phyloP scores from a whole-genome alignment of 176 grass and related monocot genomes.

The Dendrocalamus sinicus region DNA sequence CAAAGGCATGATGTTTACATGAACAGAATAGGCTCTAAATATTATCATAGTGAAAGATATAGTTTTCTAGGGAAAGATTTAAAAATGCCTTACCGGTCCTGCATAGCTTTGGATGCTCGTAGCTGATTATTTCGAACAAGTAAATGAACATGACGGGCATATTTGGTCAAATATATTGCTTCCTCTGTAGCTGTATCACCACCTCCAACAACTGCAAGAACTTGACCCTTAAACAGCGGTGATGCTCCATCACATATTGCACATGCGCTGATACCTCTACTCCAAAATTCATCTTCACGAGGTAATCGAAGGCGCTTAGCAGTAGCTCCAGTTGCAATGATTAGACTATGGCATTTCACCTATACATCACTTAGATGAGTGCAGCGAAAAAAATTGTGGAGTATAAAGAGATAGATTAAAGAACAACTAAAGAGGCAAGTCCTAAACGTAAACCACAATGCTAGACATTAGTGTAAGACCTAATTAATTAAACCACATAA shows the following conservation, averaged over 20 bases:
- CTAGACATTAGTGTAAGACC: background rate
- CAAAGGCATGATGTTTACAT: background rate
- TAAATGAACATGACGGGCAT: constrained; percentile 94
- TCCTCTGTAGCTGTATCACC: constrained; percentile 95
- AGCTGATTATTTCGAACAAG: constrained; percentile 75
- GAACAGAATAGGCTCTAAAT: constrained; percentile 16
- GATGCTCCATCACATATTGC: constrained; percentile 99
- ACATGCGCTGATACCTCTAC: constrained; percentile 96
- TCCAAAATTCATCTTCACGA: constrained; percentile 98
- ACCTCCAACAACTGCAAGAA: constrained; percentile 91
- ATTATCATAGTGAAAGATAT: background rate
- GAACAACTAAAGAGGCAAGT: background rate
- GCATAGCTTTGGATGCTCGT: constrained; percentile 96
- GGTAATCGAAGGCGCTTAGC: constrained; percentile 80
- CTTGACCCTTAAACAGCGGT: constrained; percentile 86
- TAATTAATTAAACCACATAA: constrained; percentile 27
- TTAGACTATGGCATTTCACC: constrained; percentile 88
- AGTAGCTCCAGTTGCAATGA: constrained; percentile 93
- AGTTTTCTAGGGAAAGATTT: background rate
- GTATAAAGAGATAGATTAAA: background rate
- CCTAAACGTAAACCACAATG: background rate
- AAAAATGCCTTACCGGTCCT: constrained; percentile 76
- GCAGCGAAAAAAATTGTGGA: constrained; percentile 7
- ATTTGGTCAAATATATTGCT: constrained; percentile 97
- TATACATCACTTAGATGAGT: constrained; percentile 48